A percentile compares a stretch with the other conserved stretches of the same genome.
phyloP scores from a whole-genome alignment of 108 stramenopile species.

The Cyclotella baltica region DNA sequence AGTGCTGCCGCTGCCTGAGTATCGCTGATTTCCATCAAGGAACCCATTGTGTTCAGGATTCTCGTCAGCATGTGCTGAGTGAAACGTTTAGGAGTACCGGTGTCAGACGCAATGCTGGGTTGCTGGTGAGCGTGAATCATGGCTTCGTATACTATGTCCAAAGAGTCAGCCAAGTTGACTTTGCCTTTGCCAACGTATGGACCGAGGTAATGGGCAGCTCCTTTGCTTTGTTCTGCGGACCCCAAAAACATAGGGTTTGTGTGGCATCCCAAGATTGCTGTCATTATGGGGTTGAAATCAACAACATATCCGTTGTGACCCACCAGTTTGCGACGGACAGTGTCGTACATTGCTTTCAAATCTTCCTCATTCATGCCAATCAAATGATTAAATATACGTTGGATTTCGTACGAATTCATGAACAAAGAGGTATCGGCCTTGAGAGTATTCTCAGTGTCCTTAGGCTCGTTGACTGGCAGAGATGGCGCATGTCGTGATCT shows the following conservation, averaged over 20 bases:
- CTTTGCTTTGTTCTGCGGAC: conserved; percentile 28
- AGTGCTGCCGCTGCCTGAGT: conserved; percentile 19
- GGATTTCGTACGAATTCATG: neutral
- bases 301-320: conserved; percentile 18
- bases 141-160: conserved; percentile 15
- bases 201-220: conserved; percentile 15
- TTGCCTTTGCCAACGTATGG: conserved; percentile 26
- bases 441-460: neutral
- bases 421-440: neutral
- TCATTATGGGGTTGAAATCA: conserved; percentile 24
- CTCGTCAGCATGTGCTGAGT: conserved; percentile 15
- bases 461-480: neutral
- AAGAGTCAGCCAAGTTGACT: conserved; percentile 2
- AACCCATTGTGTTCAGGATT: conserved; percentile 19
- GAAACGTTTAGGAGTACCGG: neutral
- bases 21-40: conserved; percentile 16
- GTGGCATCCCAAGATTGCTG: conserved; percentile 21
- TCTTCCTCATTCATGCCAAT: conserved; percentile 8
- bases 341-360: conserved; percentile 16
- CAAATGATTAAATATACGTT: neutral
- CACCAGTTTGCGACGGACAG: neutral
- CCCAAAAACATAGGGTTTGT: conserved; percentile 12
- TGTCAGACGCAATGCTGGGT: conserved; percentile 6
- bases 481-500: too few relatives aligned
- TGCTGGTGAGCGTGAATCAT: neutral